Evolutionary conservation across 179 eudicot genomes (phyloP), one percentile per base, ranked within the genome.

Genomic region (Silene vulgaris): DNA sequence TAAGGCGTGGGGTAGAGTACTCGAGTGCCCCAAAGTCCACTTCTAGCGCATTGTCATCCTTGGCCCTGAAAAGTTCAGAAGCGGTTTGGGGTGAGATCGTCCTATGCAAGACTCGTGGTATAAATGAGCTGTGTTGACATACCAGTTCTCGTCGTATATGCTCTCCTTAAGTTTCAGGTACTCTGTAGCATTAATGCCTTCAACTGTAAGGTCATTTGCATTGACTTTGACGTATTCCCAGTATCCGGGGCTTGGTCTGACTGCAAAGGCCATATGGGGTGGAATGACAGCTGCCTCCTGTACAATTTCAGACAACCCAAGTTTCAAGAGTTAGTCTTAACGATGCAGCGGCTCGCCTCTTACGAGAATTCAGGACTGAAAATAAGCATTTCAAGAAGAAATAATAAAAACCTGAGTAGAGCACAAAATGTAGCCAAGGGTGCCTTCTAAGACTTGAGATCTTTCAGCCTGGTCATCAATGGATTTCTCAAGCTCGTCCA

Each of bases 251-350:
- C 78, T 89, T 17, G 80, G 82, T 79, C 99, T 87, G 19, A 93
- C 90, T 16, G 97, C 97, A 78, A 96, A 86, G 21, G 92, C 96
- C 57, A 93, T 91, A 78, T 80, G 70, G 5, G 99, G 99, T 60
- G 97, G 96, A 74, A 89, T 82, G 43, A 89, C 97, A 23, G 91
- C 91, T 50, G 92, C 98, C 83, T 96, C 99, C 97, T 96, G 93
- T 70, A 80, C 63, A 76, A 48, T 59, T 74, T 75, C 50, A 30
- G 65, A 64, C 28, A 48, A 54, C 48, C 66, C n/a, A 72, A 54
- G 48, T 23, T 26, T 29, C 68, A 65, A 32, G 71, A 8, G 26
- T 77, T 29, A 54, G 37, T 13, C 20, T 4, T 63, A 56, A 56
- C 5, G 8, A 3, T 56, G 60, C 14, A 11, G 8, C 3, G 3